Conservation (phyloP, 179 eudicot species). For the Vitellaria paradoxa region DNA sequence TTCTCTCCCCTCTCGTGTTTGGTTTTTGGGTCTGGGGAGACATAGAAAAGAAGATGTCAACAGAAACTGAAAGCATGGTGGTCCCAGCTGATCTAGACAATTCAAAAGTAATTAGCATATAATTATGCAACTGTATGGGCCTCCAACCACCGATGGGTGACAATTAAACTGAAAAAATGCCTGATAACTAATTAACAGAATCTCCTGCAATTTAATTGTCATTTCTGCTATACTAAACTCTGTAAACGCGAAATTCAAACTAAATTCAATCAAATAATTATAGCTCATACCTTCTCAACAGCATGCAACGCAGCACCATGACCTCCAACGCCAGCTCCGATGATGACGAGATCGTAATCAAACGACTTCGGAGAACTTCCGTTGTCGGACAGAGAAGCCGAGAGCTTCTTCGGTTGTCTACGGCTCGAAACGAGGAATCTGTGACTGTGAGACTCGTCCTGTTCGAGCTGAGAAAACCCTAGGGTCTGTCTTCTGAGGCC, state of each 20-base stretch:
- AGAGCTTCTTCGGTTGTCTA: slow-evolving; percentile 20
- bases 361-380: slow-evolving; percentile 33
- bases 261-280: neutral
- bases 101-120: neutral
- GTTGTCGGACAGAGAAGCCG: slow-evolving; percentile 37
- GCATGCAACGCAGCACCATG: slow-evolving; percentile 99
- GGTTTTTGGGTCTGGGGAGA: no score
- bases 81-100: neutral
- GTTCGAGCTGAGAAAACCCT: slow-evolving; percentile 12
- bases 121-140: neutral
- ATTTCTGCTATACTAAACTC: neutral
- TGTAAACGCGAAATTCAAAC: neutral
- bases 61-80: neutral
- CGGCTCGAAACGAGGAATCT: neutral
- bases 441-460: neutral
- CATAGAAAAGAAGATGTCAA: neutral
- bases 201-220: neutral
- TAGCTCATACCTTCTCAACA: slow-evolving; percentile 66
- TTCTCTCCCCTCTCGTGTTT: no score
- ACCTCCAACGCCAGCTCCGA: slow-evolving; percentile 97
- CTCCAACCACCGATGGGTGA: neutral
- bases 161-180: neutral
- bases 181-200: neutral
- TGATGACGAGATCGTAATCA: slow-evolving; percentile 84
- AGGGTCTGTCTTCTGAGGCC: slow-evolving; percentile 62